phyloP scores from a whole-genome alignment of 495 filamentous ascomycete species.

The Podospora sp. region DNA sequence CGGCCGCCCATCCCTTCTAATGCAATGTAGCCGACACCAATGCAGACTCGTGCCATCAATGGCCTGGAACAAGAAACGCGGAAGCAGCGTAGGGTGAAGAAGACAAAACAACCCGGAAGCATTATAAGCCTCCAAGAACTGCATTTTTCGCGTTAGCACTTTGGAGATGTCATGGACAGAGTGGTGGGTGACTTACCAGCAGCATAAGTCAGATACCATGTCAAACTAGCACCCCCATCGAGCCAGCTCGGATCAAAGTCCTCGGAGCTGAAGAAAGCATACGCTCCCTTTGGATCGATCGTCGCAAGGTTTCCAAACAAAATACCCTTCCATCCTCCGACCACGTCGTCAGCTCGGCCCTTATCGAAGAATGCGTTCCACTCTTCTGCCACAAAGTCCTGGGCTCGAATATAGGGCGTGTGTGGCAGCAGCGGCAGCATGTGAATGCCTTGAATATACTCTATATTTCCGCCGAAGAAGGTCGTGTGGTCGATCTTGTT shows the following conservation, averaged over 20 bases:
- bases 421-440: conserved; percentile 87
- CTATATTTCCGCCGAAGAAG: conserved; percentile 80
- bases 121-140: conserved; percentile 6
- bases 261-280: conserved; percentile 68
- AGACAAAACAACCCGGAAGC: not conserved
- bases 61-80: too few species aligned
- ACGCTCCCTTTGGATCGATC: conserved; percentile 69
- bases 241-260: conserved; percentile 73
- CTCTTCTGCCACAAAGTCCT: conserved; percentile 77
- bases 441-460: conserved; percentile 94
- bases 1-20: not conserved
- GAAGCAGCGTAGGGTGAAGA: not conserved
- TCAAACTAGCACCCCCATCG: conserved; percentile 82
- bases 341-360: conserved; percentile 60
- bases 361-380: conserved; percentile 78
- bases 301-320: conserved; percentile 81
- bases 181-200: conserved; percentile 51
- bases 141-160: not conserved
- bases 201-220: conserved; percentile 85
- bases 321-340: conserved; percentile 83
- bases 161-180: not conserved
- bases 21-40: not conserved
- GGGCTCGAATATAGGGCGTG: conserved; percentile 65
- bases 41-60: not conserved
- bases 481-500: conserved; percentile 96